Evolutionary conservation across 495 filamentous ascomycete genomes (phyloP), one percentile per base, ranked within the genome.

Genomic region (Choiromyces venosus): DNA sequence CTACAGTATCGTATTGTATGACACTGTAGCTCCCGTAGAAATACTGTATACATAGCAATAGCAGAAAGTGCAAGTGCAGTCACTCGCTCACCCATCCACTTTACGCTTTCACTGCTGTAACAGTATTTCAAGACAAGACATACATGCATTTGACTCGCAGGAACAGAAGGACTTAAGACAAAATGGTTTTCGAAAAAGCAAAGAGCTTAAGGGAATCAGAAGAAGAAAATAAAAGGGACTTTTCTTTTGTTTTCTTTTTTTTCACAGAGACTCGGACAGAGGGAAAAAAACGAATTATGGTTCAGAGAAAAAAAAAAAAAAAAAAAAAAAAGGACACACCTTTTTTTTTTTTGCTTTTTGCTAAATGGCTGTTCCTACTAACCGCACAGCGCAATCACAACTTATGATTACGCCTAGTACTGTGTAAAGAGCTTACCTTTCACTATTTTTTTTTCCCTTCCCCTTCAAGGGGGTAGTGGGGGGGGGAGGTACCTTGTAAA

Each of bases 401-500:
- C 44, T 52, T 5, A 14, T 52, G 6, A n/a, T 52, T 10, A n/a
- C 46, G n/a, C 52, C 25, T 61, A 4, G n/a, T 25, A 61, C 0
- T 12, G 52, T n/a, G n/a, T n/a, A n/a, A n/a, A n/a, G n/a, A n/a
- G n/a, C n/a, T n/a, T n/a, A n/a, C n/a, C n/a, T n/a, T 29, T 61
- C 52, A 56, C n/a, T n/a, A n/a, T n/a, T n/a, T n/a, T n/a, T 21
- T 29, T 6, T n/a, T 25, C n/a, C 6, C 46, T 61, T 61, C 29
- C 52, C n/a, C 8, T 5, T 12, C 52, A 29, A 65, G 74, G 75
- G 69, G 76, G 75, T 77, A 70, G 56, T 69, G 68, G 67, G n/a
- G 21, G 44, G 52, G 52, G 52, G 52, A 61, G 52, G 74, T n/a
- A n/a, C n/a, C n/a, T n/a, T n/a, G n/a, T 73, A 42, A 56, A 70